A percentile compares a stretch with the other conserved stretches of the same genome.
phyloP scores from a whole-genome alignment of 2,329 filamentous ascomycete species.

The Aspergillus sp. region DNA sequence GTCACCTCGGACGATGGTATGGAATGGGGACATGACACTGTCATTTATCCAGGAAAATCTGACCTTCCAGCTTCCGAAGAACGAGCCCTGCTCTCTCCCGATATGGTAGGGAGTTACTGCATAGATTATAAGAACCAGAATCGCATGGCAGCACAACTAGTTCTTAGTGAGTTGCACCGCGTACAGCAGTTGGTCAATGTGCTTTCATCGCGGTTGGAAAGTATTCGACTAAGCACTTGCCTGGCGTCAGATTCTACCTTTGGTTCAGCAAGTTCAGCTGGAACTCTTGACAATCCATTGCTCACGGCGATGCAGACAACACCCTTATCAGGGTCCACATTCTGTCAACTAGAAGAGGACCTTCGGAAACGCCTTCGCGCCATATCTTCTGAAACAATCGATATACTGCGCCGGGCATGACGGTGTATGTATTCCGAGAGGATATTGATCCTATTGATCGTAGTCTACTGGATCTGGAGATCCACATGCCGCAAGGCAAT shows the following conservation, averaged over 20 bases:
- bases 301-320: neutral
- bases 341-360: constrained; percentile 1
- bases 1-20: neutral
- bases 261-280: neutral
- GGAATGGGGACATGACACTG: neutral
- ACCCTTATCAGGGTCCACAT: neutral
- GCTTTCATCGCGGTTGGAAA: neutral
- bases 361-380: constrained; percentile 5
- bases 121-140: neutral
- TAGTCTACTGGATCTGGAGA: neutral
- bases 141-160: constrained; percentile 8
- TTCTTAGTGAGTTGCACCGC: constrained; percentile 3
- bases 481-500: neutral
- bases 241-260: neutral
- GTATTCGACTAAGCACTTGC: neutral
- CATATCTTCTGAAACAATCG: constrained; percentile 8
- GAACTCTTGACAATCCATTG: neutral
- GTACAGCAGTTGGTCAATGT: constrained; percentile 2
- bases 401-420: constrained; percentile 4
- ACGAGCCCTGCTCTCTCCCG: neutral
- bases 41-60: neutral
- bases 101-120: neutral
- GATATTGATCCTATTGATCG: neutral
- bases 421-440: neutral
- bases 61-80: neutral